These are phyloP conservation scores for Yarrowia sp. DNA, from an alignment of 805 yeast species.

Conservation along the genomic window DNA sequence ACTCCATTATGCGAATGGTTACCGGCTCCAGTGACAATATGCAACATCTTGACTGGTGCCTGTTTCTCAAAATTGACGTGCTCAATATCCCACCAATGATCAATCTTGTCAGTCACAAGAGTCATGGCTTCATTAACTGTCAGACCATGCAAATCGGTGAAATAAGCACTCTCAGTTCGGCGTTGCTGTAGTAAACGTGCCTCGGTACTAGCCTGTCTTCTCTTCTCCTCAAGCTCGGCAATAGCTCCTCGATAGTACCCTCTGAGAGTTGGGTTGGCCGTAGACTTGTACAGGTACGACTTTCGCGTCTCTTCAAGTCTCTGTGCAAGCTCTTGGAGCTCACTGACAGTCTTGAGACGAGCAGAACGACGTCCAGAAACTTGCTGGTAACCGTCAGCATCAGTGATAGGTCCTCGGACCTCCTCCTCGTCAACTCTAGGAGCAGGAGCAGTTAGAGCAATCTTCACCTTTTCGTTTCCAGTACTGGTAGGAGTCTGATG, in stretches of 20 bases:
- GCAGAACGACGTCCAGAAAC: conserved; percentile 13
- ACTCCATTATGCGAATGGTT: conserved; percentile 41
- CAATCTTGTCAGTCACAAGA: conserved; percentile 2
- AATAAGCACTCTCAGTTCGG: not conserved
- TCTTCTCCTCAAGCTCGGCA: conserved; percentile 23
- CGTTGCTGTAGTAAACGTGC: conserved; percentile 9
- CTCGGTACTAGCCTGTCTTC: conserved; percentile 25
- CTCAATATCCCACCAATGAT: conserved; percentile 17
- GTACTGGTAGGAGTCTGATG: conserved; percentile 3
- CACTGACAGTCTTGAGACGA: conserved; percentile 21
- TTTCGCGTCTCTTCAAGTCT: conserved; percentile 17
- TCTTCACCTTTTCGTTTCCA: conserved; percentile 14
- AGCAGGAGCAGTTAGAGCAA: conserved; percentile 23
- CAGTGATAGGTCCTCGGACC: conserved; percentile 6
- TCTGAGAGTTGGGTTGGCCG: conserved; percentile 15
- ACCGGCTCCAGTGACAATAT: conserved; percentile 43
- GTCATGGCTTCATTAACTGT: conserved; percentile 32
- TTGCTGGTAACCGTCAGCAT: conserved; percentile 13
- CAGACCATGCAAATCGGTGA: conserved; percentile 25
- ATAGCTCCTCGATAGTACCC: conserved; percentile 29
- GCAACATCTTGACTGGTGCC: not conserved
- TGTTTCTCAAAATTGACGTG: conserved; percentile 9
- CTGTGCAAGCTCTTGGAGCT: conserved; percentile 20
- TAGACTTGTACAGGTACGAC: conserved; percentile 13
- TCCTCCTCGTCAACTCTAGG: conserved; percentile 8